Base-by-base conservation (phyloP, 2,329 filamentous ascomycete species). In the Mariannaea elegans region DNA sequence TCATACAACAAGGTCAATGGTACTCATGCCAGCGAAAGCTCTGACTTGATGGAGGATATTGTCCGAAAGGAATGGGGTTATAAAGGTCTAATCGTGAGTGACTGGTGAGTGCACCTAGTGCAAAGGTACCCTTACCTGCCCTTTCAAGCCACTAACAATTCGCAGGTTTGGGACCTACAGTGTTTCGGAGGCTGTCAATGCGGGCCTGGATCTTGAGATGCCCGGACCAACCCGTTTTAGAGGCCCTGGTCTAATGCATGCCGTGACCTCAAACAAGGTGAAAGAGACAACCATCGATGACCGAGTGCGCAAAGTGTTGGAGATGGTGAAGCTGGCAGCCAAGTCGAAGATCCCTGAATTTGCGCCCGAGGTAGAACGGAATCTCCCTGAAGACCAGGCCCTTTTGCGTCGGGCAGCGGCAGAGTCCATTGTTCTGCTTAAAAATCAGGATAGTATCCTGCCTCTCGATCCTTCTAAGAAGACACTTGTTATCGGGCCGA, bases 151-250 rank as follows among this genome's bases (percentile, higher is more conserved):
- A n/a, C n/a, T n/a, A n/a, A n/a, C n/a, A n/a, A n/a, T n/a, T n/a
- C 18, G 7, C 23, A 44, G 39, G 39, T 36, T 65, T 55, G 71
- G 65, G 50, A 72, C 66, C 18, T 71, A 75, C 64, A 62, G 62
- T 44, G 71, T 66, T 0, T 61, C 68, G 14, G 66, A 68, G 56
- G 56, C 71, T 4, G 54, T 68, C 56, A 67, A 72, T 59, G 63
- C 71, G 9, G 65, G 73, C 2, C 56, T 69, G 47, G 65, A 74
- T 49, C 65, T 75, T 18, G 73, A 75, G 52, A 75, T 75, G 72
- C 50, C 50, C 7, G 50, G 50, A 2, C 50, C 50, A 29, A 14
- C 48, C 3, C 38, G 16, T 32, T 51, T 51, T 14, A 21, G 34
- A 21, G 49, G 49, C 7, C 24, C 41, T 14, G 13, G 41, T 4